Percentiles rank a stretch among this genome's conserved stretches.
Evolutionary conservation across 345 rosid genomes (phyloP).

Genomic region (Isatis tinctoria): DNA sequence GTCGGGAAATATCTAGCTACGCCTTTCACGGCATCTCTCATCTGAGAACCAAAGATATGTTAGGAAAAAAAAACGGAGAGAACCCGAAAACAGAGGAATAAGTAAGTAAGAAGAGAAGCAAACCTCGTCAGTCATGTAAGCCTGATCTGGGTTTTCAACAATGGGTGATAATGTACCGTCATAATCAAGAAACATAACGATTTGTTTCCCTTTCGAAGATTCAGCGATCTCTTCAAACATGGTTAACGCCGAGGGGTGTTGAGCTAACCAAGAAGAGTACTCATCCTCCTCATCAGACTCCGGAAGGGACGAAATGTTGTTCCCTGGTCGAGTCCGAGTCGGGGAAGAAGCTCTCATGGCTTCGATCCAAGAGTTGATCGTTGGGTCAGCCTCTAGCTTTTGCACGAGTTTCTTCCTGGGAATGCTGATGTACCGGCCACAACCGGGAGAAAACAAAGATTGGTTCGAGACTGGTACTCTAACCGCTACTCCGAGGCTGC

Average conservation of each 20-base stretch:
- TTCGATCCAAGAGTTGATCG: slow-evolving; percentile 57
- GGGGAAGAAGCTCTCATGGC: slow-evolving; percentile 90
- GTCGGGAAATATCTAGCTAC: slow-evolving; percentile 71
- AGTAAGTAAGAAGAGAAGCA: background rate
- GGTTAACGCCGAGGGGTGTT: slow-evolving; percentile 74
- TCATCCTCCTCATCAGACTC: slow-evolving; percentile 31
- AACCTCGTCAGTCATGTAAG: slow-evolving; percentile 77
- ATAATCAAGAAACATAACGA: slow-evolving; percentile 87
- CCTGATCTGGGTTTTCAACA: slow-evolving; percentile 80
- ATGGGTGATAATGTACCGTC: slow-evolving; percentile 95
- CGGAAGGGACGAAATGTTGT: slow-evolving; percentile 9
- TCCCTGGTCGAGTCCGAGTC: slow-evolving; percentile 41
- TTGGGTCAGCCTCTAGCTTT: slow-evolving; percentile 43
- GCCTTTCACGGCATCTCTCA: slow-evolving; percentile 73
- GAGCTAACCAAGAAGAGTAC: slow-evolving; percentile 54
- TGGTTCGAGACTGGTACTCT: slow-evolving; percentile 30
- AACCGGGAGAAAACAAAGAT: slow-evolving; percentile 1
- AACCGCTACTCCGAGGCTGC: slow-evolving; percentile 35
- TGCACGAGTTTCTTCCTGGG: slow-evolving; percentile 34
- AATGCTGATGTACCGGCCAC: slow-evolving; percentile 26
- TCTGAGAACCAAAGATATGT: slow-evolving; percentile 34
- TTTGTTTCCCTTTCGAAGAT: slow-evolving; percentile 60
- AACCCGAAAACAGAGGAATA: background rate
- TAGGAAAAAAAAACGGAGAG: background rate
- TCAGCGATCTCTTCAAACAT: slow-evolving; percentile 62